Percentiles rank a stretch among this genome's conserved stretches.
Evolutionary conservation across 2,329 filamentous ascomycete species (phyloP).

Genomic region (Fusarium irregulare): DNA sequence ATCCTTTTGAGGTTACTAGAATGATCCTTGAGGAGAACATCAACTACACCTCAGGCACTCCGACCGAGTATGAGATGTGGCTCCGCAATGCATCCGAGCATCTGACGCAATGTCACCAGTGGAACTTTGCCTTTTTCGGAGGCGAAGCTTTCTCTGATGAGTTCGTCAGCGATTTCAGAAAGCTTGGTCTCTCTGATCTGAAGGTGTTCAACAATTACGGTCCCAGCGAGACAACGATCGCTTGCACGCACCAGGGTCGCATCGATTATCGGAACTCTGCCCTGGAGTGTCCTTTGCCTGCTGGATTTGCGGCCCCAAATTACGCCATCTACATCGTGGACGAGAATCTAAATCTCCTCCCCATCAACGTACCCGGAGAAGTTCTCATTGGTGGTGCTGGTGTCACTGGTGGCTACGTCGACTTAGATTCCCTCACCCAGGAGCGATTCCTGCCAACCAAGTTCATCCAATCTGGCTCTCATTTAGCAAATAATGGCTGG

Average conservation of each 20-base stretch:
- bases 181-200: neutral
- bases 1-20: conserved; percentile 4
- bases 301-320: neutral
- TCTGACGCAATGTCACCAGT: neutral
- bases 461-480: neutral
- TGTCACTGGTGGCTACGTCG: conserved; percentile 11
- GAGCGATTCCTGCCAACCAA: conserved; percentile 2
- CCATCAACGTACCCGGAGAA: conserved; percentile 2
- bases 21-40: conserved; percentile 10
- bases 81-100: conserved; percentile 4
- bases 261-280: neutral
- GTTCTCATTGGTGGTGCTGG: conserved; percentile 16
- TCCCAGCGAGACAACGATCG: conserved; percentile 43
- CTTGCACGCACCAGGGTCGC: neutral
- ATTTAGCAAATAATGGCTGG: no score
- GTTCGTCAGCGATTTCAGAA: conserved; percentile 2
- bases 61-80: conserved; percentile 16
- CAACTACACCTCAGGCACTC: conserved; percentile 17
- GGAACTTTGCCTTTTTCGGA: conserved; percentile 26
- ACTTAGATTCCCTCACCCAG: neutral
- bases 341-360: neutral
- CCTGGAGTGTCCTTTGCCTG: neutral
- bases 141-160: conserved; percentile 29
- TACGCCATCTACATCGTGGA: neutral
- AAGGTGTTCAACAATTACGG: conserved; percentile 44